Evolutionary conservation across 169 alveolate genomes (phyloP), one percentile per base, ranked within the genome.

Genomic region (Babesia gibsoni): DNA sequence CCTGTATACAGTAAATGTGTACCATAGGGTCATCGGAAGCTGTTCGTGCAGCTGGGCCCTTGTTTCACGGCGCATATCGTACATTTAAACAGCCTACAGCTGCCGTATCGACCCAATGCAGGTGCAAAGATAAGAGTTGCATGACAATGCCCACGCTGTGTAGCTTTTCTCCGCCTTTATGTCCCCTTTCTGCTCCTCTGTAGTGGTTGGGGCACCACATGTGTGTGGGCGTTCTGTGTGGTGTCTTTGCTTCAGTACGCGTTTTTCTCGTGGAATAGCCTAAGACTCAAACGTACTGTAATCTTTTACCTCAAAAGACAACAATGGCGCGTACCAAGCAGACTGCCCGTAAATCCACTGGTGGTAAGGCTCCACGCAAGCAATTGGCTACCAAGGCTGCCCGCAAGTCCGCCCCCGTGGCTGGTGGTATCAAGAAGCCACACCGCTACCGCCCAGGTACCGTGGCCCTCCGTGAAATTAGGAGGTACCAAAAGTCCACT

Each of bases 371-470:
- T 69, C 98, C 98, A 59, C 90, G 98, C 46, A 95, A 95, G 90
- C 96, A 93, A 82, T 83, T 95, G 66, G 98, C 98, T 68, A 87
- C 96, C 41, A 95, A 95, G 91, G 98, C 98, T 43, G 98, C 98
- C 57, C 87, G 98, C 68, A 96, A 96, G 84, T 84, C 96, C 41
- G 97, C 98, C 20, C 94, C 96, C 41, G 92, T 91, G 22, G 66
- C 96, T 48, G 96, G 96, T 33, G 96, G 97, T 48, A 84, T 93
- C 57, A 94, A 94, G 92, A 94, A 94, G 84, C 97, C 98, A 37
- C 98, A 93, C 90, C 88, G 98, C 82, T 96, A 92, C 87, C 94
- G 99, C 84, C 99, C 99, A 52, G 99, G 99, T 57, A 95, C 99
- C 59, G 99, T 97, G 23, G 99, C 99, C 49, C 93, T 96, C 50